Percentiles rank a stretch among this genome's conserved stretches.
phyloP scores from a whole-genome alignment of 2,329 filamentous ascomycete genomes.

The Cladophialophora yegresii region DNA sequence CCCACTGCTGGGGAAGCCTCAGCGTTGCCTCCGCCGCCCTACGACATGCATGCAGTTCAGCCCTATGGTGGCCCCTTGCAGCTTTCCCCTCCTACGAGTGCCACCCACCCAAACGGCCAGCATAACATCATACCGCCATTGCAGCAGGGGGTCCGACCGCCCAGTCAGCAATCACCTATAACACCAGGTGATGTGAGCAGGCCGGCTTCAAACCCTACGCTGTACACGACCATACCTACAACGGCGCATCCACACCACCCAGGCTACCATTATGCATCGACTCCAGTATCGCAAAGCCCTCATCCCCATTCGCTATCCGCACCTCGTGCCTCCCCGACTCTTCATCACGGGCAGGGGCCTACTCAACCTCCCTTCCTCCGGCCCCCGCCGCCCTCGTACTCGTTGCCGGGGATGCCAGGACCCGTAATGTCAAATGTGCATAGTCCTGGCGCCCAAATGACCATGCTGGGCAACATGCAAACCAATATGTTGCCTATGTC shows the following conservation, averaged over 20 bases:
- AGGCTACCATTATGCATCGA: conserved; percentile 52
- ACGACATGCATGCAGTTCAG: conserved; percentile 59
- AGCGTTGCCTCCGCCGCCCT: conserved; percentile 66
- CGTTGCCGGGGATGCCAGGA: conserved; percentile 63
- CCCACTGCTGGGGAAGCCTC: conserved; percentile 59
- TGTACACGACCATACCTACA: conserved; percentile 49
- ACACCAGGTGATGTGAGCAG: conserved; percentile 40
- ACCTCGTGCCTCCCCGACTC: conserved; percentile 59
- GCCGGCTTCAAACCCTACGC: conserved; percentile 59
- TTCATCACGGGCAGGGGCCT: conserved; percentile 43
- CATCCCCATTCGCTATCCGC: conserved; percentile 43
- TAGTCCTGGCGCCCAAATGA: conserved; percentile 70
- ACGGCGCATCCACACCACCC: conserved; percentile 54
- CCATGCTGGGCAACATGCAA: conserved; percentile 64
- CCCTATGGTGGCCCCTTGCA: conserved; percentile 21
- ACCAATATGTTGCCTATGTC: conserved; percentile 56
- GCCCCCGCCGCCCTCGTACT: conserved; percentile 55
- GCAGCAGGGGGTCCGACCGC: conserved; percentile 25
- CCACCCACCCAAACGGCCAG: conserved; percentile 33
- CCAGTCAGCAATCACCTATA: conserved; percentile 34
- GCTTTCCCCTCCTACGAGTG: conserved; percentile 35
- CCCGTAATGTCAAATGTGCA: conserved; percentile 77
- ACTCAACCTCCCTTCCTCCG: conserved; percentile 41
- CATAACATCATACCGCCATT: conserved; percentile 23
- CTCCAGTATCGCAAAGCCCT: conserved; percentile 53